These are phyloP conservation scores for Monosporascus cannonballus DNA, from an alignment of 2,329 filamentous ascomycete species.

Conservation along the genomic window DNA sequence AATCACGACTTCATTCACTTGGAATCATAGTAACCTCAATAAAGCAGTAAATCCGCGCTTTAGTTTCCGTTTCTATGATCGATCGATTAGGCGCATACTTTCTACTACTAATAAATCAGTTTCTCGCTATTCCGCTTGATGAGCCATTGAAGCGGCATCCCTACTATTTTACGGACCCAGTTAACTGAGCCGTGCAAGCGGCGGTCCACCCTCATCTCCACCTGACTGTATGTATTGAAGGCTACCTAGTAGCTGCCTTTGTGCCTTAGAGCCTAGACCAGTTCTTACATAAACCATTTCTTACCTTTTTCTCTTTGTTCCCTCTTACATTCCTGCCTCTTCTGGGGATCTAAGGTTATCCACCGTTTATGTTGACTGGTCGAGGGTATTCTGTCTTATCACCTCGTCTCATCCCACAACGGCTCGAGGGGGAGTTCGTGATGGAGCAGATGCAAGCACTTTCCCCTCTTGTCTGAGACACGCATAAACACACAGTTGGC, in stretches of 20 bases:
- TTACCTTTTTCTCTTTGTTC: not conserved
- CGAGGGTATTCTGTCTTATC: not conserved
- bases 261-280: not conserved
- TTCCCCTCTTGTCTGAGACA: not conserved
- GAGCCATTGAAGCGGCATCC: too few relatives aligned
- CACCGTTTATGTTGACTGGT: not conserved
- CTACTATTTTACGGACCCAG: too few relatives aligned
- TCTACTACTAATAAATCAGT: too few relatives aligned
- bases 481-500: not conserved
- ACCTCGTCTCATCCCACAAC: not conserved
- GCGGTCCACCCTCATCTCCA: too few relatives aligned
- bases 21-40: too few relatives aligned
- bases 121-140: too few relatives aligned
- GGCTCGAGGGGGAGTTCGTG: too few relatives aligned
- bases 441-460: not conserved
- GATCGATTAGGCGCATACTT: too few relatives aligned
- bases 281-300: not conserved
- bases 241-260: not conserved
- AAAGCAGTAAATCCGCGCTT: too few relatives aligned
- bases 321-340: not conserved
- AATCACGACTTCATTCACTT: not conserved
- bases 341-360: not conserved
- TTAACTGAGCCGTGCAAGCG: too few relatives aligned
- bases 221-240: too few relatives aligned
- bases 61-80: too few relatives aligned